Percentiles rank a stretch among this genome's conserved stretches.
These are phyloP conservation scores for Canavalia gladiata DNA, from an alignment of 306 rosid species.

Conservation along the genomic window DNA sequence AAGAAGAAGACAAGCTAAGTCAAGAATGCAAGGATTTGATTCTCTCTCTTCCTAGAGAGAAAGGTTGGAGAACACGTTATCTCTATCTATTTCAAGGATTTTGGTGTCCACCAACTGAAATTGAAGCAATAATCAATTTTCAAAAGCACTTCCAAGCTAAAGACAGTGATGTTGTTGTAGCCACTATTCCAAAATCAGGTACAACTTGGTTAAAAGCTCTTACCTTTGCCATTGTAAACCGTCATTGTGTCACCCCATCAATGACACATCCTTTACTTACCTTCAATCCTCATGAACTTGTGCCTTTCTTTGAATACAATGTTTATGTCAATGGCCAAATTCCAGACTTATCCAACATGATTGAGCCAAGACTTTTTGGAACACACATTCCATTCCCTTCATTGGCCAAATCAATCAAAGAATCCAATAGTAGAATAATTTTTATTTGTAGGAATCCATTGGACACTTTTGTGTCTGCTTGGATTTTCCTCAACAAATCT, in stretches of 20 bases:
- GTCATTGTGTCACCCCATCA: background rate
- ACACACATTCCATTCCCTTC: background rate
- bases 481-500: background rate
- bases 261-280: background rate
- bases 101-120: background rate
- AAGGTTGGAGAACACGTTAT: background rate
- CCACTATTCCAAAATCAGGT: background rate
- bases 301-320: background rate
- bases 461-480: background rate
- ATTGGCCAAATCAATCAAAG: background rate
- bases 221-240: background rate
- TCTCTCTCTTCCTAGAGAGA: background rate
- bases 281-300: background rate
- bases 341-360: background rate
- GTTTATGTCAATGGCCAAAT: background rate
- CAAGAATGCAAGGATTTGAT: background rate
- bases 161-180: background rate
- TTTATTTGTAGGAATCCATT: background rate
- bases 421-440: background rate
- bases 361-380: background rate
- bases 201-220: constrained; percentile 3
- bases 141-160: background rate
- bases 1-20: background rate
- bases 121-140: background rate
- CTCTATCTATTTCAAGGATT: background rate